Conservation (phyloP, 495 filamentous ascomycete genomes). For the Sordaria brevicollis region DNA sequence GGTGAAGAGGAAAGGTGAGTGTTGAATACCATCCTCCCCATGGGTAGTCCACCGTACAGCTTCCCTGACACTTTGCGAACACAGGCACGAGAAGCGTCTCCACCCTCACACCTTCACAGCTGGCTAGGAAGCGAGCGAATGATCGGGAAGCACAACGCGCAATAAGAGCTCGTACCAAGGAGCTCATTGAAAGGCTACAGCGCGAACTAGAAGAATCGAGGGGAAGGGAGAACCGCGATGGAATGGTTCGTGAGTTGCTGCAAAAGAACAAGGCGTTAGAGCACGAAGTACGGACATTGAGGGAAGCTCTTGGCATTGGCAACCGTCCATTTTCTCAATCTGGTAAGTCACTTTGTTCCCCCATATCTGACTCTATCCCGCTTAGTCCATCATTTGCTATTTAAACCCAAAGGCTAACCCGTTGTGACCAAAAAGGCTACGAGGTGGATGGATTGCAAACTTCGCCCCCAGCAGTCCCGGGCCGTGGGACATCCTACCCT, state of each 20-base stretch:
- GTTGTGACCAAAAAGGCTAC: conserved; percentile 14
- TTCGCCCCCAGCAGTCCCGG: conserved; percentile 3
- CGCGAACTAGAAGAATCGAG: conserved; percentile 51
- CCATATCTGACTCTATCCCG: neutral
- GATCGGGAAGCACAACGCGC: conserved; percentile 82
- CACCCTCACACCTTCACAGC: conserved; percentile 61
- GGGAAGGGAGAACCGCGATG: conserved; percentile 22
- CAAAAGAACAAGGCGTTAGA: conserved; percentile 29
- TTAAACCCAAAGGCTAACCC: conserved; percentile 10
- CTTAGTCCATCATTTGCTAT: conserved; percentile 7
- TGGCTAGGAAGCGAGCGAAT: conserved; percentile 75
- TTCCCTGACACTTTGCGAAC: neutral
- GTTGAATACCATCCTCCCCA: neutral
- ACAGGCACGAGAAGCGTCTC: conserved; percentile 57
- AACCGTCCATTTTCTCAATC: conserved; percentile 4
- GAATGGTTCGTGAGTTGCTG: conserved; percentile 24
- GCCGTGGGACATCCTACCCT: conserved; percentile 6
- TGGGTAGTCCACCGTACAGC: neutral
- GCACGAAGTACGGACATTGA: conserved; percentile 21
- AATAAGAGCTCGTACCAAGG: conserved; percentile 72
- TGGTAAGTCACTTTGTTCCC: conserved; percentile 13
- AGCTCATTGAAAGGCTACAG: conserved; percentile 70
- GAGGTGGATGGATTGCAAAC: conserved; percentile 6
- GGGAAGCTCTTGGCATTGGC: conserved; percentile 19
- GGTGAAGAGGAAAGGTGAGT: conserved; percentile 26